phyloP scores from a whole-genome alignment of 371 early-diverging fungal species.

The Amoeboradix gromovi region DNA sequence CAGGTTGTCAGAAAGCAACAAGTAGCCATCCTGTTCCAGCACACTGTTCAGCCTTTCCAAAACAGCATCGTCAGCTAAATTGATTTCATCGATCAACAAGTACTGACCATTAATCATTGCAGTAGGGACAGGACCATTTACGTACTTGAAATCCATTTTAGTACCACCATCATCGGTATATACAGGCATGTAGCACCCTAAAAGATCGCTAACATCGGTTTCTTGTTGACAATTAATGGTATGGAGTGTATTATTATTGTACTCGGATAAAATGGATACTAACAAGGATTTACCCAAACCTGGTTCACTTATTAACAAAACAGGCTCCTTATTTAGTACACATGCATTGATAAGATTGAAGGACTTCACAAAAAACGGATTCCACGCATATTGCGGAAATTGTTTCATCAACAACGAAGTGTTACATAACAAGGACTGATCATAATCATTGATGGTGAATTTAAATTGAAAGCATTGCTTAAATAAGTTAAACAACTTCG shows the following conservation, averaged over 20 bases:
- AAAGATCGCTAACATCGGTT: constrained; percentile 84
- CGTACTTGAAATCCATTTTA: constrained; percentile 8
- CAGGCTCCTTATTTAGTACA: constrained; percentile 61
- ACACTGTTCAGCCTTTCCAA: constrained; percentile 94
- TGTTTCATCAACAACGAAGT: not conserved
- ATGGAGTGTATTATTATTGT: constrained; percentile 29
- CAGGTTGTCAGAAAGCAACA: constrained; percentile 71
- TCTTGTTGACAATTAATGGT: constrained; percentile 92
- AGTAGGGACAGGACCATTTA: constrained; percentile 79
- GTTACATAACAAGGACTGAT: not conserved
- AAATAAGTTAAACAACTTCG: not conserved
- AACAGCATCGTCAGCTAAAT: constrained; percentile 94
- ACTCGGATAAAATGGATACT: constrained; percentile 57
- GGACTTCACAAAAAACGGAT: constrained; percentile 14
- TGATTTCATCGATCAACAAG: constrained; percentile 97
- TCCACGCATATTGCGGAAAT: not conserved
- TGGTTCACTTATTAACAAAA: constrained; percentile 92
- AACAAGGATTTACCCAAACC: constrained; percentile 98
- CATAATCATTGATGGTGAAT: constrained; percentile 1
- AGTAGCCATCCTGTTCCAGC: constrained; percentile 59
- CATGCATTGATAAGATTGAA: constrained; percentile 63
- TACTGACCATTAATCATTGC: constrained; percentile 75
- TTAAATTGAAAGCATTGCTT: not conserved
- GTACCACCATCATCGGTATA: constrained; percentile 78
- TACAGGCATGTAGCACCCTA: constrained; percentile 35